A percentile compares a stretch with the other conserved stretches of the same genome.
Evolutionary conservation across 352 stramenopile genomes (phyloP).

Genomic region (Phytophthora aleatoria): DNA sequence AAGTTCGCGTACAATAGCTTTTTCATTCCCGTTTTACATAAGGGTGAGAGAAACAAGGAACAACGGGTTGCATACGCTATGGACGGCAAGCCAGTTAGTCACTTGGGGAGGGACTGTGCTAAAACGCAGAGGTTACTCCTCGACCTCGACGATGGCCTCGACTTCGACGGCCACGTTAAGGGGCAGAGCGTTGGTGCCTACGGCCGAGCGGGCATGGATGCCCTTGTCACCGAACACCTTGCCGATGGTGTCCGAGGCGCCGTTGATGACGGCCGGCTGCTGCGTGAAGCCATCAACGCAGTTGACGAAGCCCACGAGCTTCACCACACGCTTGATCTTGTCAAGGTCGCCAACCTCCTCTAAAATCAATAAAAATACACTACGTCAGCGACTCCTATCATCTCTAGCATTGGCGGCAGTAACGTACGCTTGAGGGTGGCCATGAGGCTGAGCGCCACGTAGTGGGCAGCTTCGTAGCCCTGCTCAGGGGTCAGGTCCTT

Average conservation of each 20-base stretch:
- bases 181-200: constrained; percentile 96
- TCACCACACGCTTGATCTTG: constrained; percentile 94
- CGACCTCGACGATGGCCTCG: constrained; percentile 96
- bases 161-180: constrained; percentile 97
- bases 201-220: constrained; percentile 92
- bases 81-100: neutral
- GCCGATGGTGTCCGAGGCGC: constrained; percentile 92
- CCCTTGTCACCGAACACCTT: constrained; percentile 93
- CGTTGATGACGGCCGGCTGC: constrained; percentile 96
- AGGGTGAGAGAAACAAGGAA: constrained; percentile 17
- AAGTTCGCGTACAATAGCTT: constrained; percentile 24
- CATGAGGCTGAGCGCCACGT: constrained; percentile 90
- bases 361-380: constrained; percentile 20
- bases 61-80: constrained; percentile 6
- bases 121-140: constrained; percentile 52
- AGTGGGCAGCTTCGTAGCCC: constrained; percentile 90
- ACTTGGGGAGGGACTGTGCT: neutral
- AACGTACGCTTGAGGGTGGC: constrained; percentile 89
- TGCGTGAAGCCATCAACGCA: constrained; percentile 92
- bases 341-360: constrained; percentile 92
- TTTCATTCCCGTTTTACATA: constrained; percentile 31
- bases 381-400: neutral
- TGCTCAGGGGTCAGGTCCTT: constrained; percentile 89
- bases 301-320: constrained; percentile 97
- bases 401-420: neutral